Percentiles rank a stretch among this genome's conserved stretches.
Evolutionary conservation across 176 grass and related monocot genomes (phyloP).

Genomic region (Poa annua): DNA sequence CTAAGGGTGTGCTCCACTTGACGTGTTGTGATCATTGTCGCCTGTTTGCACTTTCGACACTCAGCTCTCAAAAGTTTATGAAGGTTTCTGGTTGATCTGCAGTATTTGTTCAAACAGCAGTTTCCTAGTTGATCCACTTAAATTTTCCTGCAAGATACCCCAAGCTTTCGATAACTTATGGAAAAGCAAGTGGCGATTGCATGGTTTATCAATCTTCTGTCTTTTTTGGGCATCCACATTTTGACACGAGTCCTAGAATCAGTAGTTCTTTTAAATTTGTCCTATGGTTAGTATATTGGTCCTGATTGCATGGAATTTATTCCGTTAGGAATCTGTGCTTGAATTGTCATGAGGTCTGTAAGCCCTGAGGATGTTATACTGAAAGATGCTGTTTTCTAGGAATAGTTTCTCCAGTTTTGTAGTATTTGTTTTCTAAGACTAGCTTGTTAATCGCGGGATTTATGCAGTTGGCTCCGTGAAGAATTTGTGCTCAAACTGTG

Average conservation of each 20-base stretch:
- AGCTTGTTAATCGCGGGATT: background rate
- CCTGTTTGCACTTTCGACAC: background rate
- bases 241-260: background rate
- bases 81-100: slow-evolving; percentile 8
- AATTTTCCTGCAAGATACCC: slow-evolving; percentile 24
- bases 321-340: slow-evolving; percentile 28
- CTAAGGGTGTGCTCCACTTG: background rate
- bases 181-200: background rate
- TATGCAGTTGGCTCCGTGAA: background rate
- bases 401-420: slow-evolving; percentile 6
- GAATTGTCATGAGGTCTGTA: slow-evolving; percentile 17
- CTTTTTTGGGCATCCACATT: background rate
- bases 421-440: slow-evolving; percentile 12
- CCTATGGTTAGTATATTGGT: slow-evolving; percentile 13
- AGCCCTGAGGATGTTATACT: background rate
- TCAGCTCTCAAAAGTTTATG: background rate
- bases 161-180: background rate
- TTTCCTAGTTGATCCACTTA: background rate
- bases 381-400: slow-evolving; percentile 10
- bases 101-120: background rate
- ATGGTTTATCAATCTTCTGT: slow-evolving; percentile 8
- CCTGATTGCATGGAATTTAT: slow-evolving; percentile 25
- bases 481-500: slow-evolving; percentile 26
- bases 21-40: background rate
- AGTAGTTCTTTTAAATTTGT: background rate